Base-by-base conservation (phyloP, 768 basidiomycete species). In the Russula ochroleuca region DNA sequence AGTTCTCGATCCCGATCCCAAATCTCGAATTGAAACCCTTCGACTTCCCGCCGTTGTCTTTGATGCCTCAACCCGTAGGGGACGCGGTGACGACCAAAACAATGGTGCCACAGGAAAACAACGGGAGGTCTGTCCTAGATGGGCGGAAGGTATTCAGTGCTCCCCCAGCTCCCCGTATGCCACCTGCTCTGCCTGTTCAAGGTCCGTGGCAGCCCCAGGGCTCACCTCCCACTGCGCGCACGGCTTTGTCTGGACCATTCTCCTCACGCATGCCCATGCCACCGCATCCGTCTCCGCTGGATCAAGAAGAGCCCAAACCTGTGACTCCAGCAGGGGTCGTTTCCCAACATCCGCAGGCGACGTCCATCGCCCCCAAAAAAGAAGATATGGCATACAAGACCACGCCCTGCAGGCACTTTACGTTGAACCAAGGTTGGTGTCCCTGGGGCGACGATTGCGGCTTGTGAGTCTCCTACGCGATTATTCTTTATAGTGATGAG, bases 371-470 rank as follows among this genome's bases (percentile, higher is more conserved):
- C 6, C 64, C 64, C 23, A 60, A 50, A 21, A 54, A 50, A 6
- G 59, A 25, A 5, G 53, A 61, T 15, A 17, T 65, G 48, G 47
- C 64, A 8, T 65, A 61, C 41, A 61, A 61, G 48, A 65, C 64
- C 9, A 45, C 59, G 15, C 59, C 64, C 3, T 65, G 64, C 40
- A 25, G 41, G 9, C 64, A 65, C 23, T 65, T 37, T n/a, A 49
- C 64, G 19, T 1, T 45, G 23, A 65, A 65, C 54, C 15, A 41
- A 2, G 64, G 64, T 2, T 65, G 59, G 59, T 65, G 64, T 31
- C 64, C 64, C 25, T 65, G 59, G 59, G 64, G 64, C 3, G 59
- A 60, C 3, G 13, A 23, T 4, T 65, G 64, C 14, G 47, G 64
- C 14, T 65, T 65, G 64, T 65, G 50, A 17, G 59, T 31, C 15